Percentiles rank a stretch among this genome's conserved stretches.
Conservation (phyloP, 1,139 yeast species). For the Yamadazyma kanchanaburiensis region DNA sequence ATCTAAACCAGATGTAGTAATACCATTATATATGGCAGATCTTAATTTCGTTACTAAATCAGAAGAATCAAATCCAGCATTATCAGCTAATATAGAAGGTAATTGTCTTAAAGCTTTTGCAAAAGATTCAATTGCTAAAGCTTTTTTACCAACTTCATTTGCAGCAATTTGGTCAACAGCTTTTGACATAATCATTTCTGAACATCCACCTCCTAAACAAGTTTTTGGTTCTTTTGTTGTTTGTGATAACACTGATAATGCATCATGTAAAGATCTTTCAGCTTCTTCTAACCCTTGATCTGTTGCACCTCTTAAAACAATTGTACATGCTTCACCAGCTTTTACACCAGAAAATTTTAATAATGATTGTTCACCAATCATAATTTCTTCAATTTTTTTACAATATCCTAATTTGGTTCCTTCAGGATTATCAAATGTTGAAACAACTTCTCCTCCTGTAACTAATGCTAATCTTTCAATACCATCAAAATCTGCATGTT, state of each 20-base stretch:
- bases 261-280: slow-evolving; percentile 96
- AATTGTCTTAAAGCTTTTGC: slow-evolving; percentile 92
- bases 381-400: slow-evolving; percentile 83
- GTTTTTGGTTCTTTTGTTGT: slow-evolving; percentile 94
- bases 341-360: slow-evolving; percentile 92
- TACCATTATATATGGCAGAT: slow-evolving; percentile 90
- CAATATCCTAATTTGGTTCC: slow-evolving; percentile 84
- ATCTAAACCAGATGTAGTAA: slow-evolving; percentile 88
- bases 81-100: slow-evolving; percentile 93
- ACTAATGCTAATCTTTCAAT: slow-evolving; percentile 94
- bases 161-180: slow-evolving; percentile 97
- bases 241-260: slow-evolving; percentile 90
- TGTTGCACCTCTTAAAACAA: slow-evolving; percentile 95
- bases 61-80: slow-evolving; percentile 94
- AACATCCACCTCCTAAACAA: slow-evolving; percentile 96
- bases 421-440: slow-evolving; percentile 93
- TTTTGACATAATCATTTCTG: slow-evolving; percentile 97
- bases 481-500: slow-evolving; percentile 98
- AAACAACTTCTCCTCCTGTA: slow-evolving; percentile 97
- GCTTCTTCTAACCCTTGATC: slow-evolving; percentile 96
- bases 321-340: slow-evolving; percentile 95
- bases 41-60: slow-evolving; percentile 89
- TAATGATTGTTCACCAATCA: slow-evolving; percentile 86
- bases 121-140: slow-evolving; percentile 91
- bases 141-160: slow-evolving; percentile 88